Conservation (phyloP, 2,329 filamentous ascomycete genomes). For the Xylaria polymorpha region DNA sequence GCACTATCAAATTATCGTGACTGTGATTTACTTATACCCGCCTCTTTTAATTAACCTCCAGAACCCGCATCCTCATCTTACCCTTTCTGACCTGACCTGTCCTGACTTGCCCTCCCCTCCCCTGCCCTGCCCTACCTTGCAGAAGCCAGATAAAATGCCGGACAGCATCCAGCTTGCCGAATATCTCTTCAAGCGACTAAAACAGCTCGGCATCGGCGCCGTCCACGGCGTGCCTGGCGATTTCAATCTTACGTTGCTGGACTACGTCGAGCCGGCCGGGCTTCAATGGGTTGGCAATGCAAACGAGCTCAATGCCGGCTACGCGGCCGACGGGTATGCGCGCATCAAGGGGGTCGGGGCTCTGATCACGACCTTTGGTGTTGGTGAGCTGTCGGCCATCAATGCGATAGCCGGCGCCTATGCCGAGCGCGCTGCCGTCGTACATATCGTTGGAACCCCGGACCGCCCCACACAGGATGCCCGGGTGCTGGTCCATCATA, state of each 20-base stretch:
- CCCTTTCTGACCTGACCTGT: neutral
- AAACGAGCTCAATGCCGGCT: slow-evolving; percentile 69
- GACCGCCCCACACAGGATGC: slow-evolving; percentile 56
- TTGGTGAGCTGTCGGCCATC: slow-evolving; percentile 67
- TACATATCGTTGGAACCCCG: slow-evolving; percentile 69
- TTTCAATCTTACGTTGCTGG: slow-evolving; percentile 54
- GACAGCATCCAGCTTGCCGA: slow-evolving; percentile 47
- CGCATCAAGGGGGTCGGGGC: slow-evolving; percentile 62
- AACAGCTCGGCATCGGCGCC: slow-evolving; percentile 56
- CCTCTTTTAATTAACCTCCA: neutral
- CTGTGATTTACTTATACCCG: neutral
- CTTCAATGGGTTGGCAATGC: slow-evolving; percentile 62
- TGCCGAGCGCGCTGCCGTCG: slow-evolving; percentile 65
- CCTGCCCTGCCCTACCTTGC: neutral
- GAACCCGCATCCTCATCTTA: neutral
- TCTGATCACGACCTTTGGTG: slow-evolving; percentile 69
- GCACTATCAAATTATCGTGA: neutral
- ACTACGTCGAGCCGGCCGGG: slow-evolving; percentile 53
- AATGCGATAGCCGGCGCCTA: slow-evolving; percentile 70
- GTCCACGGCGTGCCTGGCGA: slow-evolving; percentile 61
- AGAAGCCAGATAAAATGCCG: slow-evolving; percentile 29
- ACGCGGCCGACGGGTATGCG: slow-evolving; percentile 68
- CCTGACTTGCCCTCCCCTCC: neutral
- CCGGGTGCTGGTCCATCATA: slow-evolving; percentile 63
- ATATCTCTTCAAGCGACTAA: slow-evolving; percentile 55